These are phyloP conservation scores for Coleophoma eucalyptorum DNA, from an alignment of 2,329 filamentous ascomycete genomes.

Conservation along the genomic window DNA sequence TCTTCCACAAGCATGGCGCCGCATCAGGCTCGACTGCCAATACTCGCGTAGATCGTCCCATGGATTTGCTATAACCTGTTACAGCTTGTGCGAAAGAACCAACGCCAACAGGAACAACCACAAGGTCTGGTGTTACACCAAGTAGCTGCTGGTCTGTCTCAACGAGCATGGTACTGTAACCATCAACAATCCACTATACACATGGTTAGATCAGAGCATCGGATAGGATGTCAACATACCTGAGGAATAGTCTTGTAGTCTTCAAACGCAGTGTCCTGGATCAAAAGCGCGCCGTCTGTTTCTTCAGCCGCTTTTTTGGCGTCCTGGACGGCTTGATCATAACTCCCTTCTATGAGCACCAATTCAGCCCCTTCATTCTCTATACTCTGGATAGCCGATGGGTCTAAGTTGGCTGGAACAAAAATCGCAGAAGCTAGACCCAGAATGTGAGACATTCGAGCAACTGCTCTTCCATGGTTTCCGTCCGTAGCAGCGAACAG, in stretches of 20 bases:
- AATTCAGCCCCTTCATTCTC: slow-evolving; percentile 59
- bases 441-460: slow-evolving; percentile 61
- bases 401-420: slow-evolving; percentile 57
- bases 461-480: slow-evolving; percentile 72
- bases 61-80: slow-evolving; percentile 57
- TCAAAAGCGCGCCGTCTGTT: slow-evolving; percentile 43
- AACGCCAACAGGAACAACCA: slow-evolving; percentile 67
- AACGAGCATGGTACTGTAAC: slow-evolving; percentile 68
- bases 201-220: background rate
- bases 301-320: slow-evolving; percentile 41
- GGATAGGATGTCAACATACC: slow-evolving; percentile 26
- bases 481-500: slow-evolving; percentile 69
- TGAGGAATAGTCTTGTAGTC: slow-evolving; percentile 63
- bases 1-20: slow-evolving; percentile 54
- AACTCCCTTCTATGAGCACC: slow-evolving; percentile 49
- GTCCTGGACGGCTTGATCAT: slow-evolving; percentile 57
- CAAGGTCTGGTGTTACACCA: slow-evolving; percentile 37
- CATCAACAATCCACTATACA: slow-evolving; percentile 67
- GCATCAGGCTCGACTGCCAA: slow-evolving; percentile 68
- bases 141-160: slow-evolving; percentile 63
- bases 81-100: slow-evolving; percentile 72
- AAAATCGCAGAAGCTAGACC: slow-evolving; percentile 53
- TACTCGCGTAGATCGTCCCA: slow-evolving; percentile 34
- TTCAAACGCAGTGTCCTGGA: slow-evolving; percentile 66
- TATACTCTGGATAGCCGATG: slow-evolving; percentile 50